Base-by-base conservation (phyloP, 305 asterid species). In the Fraxinus velutina region DNA sequence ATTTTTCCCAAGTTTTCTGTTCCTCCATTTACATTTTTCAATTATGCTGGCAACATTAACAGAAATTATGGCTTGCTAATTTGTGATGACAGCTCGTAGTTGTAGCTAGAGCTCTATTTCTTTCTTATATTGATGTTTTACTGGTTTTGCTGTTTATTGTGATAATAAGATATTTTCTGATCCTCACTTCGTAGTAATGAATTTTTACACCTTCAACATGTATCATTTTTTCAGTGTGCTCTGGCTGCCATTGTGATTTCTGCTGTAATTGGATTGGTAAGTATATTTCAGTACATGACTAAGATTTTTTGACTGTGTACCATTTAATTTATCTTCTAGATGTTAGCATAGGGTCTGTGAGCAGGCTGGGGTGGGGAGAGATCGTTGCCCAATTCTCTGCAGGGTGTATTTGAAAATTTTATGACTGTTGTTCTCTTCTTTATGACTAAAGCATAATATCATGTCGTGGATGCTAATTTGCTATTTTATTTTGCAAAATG, bases 261-360 rank as follows among this genome's bases (percentile, higher is more conserved):
- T 77, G 99, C 99, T 87, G 99, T 96, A 82, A 85, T 93, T 84
- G 99, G 99, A 86, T 92, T 96, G 97, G 99, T 96, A 87, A 86
- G 97, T 85, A 34, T 76, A 71, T 73, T 78, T n/a, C 77, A 77
- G 33, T 76, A 62, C 75, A 17, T 3, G 32, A 66, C 29, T 73
- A 27, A 15, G 72, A 77, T 68, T 66, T 19, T 79, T 17, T 33
- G 62, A 13, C 74, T 79, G 29, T 10, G 34, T 27, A 75, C 36
- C 73, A 75, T 22, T 27, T 34, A 50, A n/a, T 82, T 60, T 39
- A 70, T 60, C 62, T 78, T 79, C 81, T 42, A 66, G 19, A 37
- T 78, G 68, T 29, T 64, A 75, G 36, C 17, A 27, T 24, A 5
- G 75, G 44, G 75, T 27, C 39, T 30, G 4, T 29, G 34, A 30